phyloP scores from a whole-genome alignment of 371 early-diverging fungal genomes.

The Apophysomyces sp. region DNA sequence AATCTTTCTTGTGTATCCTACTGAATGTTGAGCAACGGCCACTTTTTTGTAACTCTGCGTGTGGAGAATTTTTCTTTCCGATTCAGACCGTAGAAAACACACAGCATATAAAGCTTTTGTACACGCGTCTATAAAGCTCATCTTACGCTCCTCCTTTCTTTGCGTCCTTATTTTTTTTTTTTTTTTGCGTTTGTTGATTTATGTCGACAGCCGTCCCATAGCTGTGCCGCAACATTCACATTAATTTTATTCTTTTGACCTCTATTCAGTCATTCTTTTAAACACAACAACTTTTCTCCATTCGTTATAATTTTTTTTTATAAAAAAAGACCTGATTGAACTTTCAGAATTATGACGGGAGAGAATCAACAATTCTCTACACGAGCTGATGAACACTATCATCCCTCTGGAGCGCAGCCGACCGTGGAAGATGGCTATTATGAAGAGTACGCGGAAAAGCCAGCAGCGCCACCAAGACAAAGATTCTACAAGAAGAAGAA shows the following conservation, averaged over 20 bases:
- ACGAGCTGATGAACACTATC: not conserved
- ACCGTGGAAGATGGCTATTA: constrained; percentile 10
- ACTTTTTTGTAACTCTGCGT: not conserved
- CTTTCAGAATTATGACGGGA: not conserved
- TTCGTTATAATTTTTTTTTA: not conserved
- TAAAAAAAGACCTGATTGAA: not conserved
- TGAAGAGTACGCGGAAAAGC: constrained; percentile 34
- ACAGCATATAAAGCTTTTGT: not conserved
- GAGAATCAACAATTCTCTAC: not conserved
- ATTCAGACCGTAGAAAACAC: not conserved
- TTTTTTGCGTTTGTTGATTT: not conserved
- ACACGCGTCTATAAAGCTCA: not conserved
- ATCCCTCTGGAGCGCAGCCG: not conserved
- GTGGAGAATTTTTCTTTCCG: not conserved
- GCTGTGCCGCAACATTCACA: not conserved
- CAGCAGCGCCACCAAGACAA: constrained; percentile 18
- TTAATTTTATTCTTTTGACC: not conserved
- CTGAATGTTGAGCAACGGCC: not conserved
- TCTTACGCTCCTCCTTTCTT: not conserved
- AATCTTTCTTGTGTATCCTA: constrained; percentile 1
- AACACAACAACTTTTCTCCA: not conserved
- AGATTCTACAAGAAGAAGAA: constrained; percentile 48
- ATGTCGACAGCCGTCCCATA: not conserved
- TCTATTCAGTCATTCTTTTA: not conserved
- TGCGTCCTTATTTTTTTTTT: not conserved